Base-by-base conservation (phyloP, 2,329 filamentous ascomycete species). In the Diaporthe sp. region DNA sequence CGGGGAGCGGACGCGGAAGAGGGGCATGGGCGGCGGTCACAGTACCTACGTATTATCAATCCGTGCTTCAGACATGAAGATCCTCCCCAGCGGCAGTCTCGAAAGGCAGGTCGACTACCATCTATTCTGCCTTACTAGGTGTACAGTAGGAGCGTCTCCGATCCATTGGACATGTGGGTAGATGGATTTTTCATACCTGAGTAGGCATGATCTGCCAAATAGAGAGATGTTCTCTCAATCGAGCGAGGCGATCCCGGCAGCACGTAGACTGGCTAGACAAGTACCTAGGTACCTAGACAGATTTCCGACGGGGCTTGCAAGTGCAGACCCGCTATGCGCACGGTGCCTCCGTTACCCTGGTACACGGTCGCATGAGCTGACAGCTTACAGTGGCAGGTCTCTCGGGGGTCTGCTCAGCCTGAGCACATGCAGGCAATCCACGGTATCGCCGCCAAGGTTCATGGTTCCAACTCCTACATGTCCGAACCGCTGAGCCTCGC, bases 401-500 rank as follows among this genome's bases (percentile, higher is more conserved):
- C 44, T 49, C 7, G 17, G 15, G 42, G 42, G 42, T 44, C 42
- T 19, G 15, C 34, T 22, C 22, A 25, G 31, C 22, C 31, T 13
- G 9, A 22, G 34, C 28, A 61, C 34, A 61, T 39, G 59, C 31
- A 51, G 46, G 62, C n/a, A 37, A 68, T 37, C 25, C 61, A 65
- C 28, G 44, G 42, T 51, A 34, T n/a, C 25, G 25, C 62, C 31
- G 46, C 62, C 62, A 68, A 68, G 65, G 65, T 53, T 68, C 65
- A 68, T 68, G 65, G 65, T 39, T 68, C 46, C 46, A 42, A 19
- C 65, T 28, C 46, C 39, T 25, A 46, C 62, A 37, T 15, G 39
- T 19, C 46, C 58, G 31, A 37, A 37, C 44, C 28, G 42, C 61
- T 67, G 28, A 67, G 61, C 61, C 61, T 67, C 61, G 39, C 61